Evolutionary conservation across 2,329 filamentous ascomycete species (phyloP).

Genomic region (Neonectria ditissima): DNA sequence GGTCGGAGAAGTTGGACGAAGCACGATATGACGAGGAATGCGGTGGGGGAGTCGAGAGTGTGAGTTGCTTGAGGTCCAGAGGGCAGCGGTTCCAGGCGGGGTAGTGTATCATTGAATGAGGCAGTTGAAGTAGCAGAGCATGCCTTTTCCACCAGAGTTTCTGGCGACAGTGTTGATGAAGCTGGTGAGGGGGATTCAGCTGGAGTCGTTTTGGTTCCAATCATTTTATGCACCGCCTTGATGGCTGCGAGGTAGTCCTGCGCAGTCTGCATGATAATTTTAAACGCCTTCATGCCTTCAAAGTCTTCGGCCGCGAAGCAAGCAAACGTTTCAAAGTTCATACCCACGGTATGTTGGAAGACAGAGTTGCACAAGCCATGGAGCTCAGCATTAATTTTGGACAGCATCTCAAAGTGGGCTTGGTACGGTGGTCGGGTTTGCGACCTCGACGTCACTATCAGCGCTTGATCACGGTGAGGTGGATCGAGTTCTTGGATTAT

Average conservation of each 20-base stretch:
- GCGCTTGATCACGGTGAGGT: neutral
- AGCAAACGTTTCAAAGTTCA: neutral
- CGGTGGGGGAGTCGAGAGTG: constrained; percentile 18
- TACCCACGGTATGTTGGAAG: neutral
- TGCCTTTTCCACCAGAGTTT: neutral
- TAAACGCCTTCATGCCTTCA: neutral
- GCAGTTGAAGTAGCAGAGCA: neutral
- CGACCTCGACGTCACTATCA: too few relatives aligned
- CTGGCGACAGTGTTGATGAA: neutral
- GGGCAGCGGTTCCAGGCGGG: too few relatives aligned
- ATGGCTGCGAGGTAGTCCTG: constrained; percentile 15
- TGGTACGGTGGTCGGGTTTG: constrained; percentile 5
- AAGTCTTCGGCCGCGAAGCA: neutral
- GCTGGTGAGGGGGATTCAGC: neutral
- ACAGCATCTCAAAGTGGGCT: constrained; percentile 25
- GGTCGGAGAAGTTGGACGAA: constrained; percentile 31
- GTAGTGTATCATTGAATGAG: neutral
- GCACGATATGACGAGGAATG: constrained; percentile 35
- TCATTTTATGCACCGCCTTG: constrained; percentile 3
- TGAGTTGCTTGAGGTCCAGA: neutral
- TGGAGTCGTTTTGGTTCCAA: neutral
- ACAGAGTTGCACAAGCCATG: constrained; percentile 1
- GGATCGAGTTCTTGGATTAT: neutral
- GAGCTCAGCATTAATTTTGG: constrained; percentile 7
- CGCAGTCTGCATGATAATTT: constrained; percentile 7